Base-by-base conservation (phyloP, 2,329 filamentous ascomycete species). In the Mycosphaerella arachidis region DNA sequence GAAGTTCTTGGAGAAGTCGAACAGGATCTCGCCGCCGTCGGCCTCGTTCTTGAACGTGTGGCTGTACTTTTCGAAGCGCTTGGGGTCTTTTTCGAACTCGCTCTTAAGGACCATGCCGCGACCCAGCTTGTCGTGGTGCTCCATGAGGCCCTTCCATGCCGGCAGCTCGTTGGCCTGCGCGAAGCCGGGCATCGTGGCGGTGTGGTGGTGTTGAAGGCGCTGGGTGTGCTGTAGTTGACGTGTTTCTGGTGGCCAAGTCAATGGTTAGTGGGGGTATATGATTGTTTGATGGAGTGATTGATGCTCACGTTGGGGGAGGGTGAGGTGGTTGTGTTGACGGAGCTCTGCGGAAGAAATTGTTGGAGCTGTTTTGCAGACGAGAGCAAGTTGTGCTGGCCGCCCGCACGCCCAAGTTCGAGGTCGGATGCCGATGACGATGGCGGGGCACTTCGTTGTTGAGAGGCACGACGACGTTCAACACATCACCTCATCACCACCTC, bases 1-100 rank as follows among this genome's bases (percentile, higher is more conserved):
- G 78, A 99, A 92, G 85, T 99, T 99, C 86, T 99, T 99, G 82
- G 89, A 94, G 81, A 96, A 99, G 79, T 99, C 94, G 78, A 97
- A 99, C 65, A 99, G 85, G 72, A 95, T 94, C 67, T 97, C 91
- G 68, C 86, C 87, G 72, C 83, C 84, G 72, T 95, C 90, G 68
- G 89, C 87, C 56, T 84, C 76, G 77, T 91, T 92, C 70, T 84
- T 81, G 78, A 97, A 96, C 72, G 85, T 91, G 75, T 87, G 90
- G 74, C 87, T 90, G 81, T 96, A 92, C 79, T 94, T 96, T 72
- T 88, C 79, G 82, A 97, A 97, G 65, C 94, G 91, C 74, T 89
- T 76, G 53, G 92, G 86, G 75, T 99, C 92, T 70, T 91, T 86
- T 72, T 90, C 84, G 78, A 97, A 99, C 75, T 91, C 90, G 67